These are phyloP conservation scores for Cryptosporidium meleagridis DNA, from an alignment of 169 alveolate species.

Conservation along the genomic window DNA sequence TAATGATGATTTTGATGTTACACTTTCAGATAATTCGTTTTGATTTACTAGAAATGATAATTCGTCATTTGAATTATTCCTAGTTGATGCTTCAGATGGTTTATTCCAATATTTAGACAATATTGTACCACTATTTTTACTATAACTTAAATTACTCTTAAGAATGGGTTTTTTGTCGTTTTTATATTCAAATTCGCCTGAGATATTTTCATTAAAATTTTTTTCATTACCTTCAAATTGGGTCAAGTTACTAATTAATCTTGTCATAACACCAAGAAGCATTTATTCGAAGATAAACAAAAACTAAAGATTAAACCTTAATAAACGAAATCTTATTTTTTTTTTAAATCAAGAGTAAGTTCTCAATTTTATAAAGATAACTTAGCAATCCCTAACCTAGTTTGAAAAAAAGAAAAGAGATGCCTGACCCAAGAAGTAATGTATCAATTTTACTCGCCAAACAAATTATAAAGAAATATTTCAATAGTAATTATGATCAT, in stretches of 20 bases:
- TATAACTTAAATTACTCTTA: not conserved
- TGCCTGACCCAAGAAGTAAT: not conserved
- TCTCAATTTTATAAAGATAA: not conserved
- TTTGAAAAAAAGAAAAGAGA: not conserved
- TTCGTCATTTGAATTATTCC: constrained; percentile 43
- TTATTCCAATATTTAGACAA: constrained; percentile 15
- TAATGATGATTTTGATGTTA: not conserved
- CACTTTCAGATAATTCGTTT: not conserved
- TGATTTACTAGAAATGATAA: not conserved
- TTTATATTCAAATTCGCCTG: not conserved
- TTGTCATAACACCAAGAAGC: not conserved
- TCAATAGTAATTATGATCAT: not conserved
- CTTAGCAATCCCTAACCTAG: not conserved
- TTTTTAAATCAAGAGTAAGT: not conserved
- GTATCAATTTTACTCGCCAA: not conserved
- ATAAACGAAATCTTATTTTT: not conserved
- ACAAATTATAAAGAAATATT: not conserved
- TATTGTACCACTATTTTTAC: not conserved
- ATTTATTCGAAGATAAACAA: not conserved
- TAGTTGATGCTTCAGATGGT: constrained; percentile 30
- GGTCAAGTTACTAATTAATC: not conserved
- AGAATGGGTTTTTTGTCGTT: not conserved
- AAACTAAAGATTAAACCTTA: constrained; percentile 17
- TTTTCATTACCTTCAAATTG: not conserved
- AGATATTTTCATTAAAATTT: not conserved